phyloP scores from a whole-genome alignment of 371 early-diverging fungal genomes.

The Capniomyces stellatus region DNA sequence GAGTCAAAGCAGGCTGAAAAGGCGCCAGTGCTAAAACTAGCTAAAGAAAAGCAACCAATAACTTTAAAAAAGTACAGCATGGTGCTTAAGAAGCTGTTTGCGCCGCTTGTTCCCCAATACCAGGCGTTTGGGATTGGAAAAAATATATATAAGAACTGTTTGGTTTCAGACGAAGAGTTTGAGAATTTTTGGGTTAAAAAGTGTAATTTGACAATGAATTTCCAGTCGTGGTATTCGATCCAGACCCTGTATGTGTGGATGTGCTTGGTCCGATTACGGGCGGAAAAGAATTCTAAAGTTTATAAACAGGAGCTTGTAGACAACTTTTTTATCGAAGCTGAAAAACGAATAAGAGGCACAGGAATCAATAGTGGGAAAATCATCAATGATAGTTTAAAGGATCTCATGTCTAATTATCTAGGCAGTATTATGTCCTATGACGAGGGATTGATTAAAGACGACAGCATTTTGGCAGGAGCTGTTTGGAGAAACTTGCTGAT shows the following conservation, averaged over 20 bases:
- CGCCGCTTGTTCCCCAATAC: slow-evolving; percentile 3
- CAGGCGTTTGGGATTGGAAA: slow-evolving; percentile 1
- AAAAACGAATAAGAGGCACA: slow-evolving; percentile 47
- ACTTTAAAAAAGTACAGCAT: neutral
- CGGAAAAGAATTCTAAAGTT: slow-evolving; percentile 46
- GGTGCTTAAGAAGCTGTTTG: slow-evolving; percentile 1
- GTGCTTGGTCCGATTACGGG: slow-evolving; percentile 63
- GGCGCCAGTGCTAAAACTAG: neutral
- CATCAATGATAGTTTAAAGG: slow-evolving; percentile 53
- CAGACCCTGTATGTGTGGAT: slow-evolving; percentile 89
- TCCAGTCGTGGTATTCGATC: slow-evolving; percentile 87
- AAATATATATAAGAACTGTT: slow-evolving; percentile 3
- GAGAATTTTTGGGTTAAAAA: slow-evolving; percentile 18
- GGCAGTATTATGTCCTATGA: slow-evolving; percentile 85
- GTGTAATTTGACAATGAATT: slow-evolving; percentile 59
- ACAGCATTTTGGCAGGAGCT: slow-evolving; percentile 80
- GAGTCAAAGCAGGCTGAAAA: neutral
- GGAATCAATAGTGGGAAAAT: slow-evolving; percentile 49
- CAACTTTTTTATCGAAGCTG: slow-evolving; percentile 75
- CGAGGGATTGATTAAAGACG: slow-evolving; percentile 77
- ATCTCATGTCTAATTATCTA: slow-evolving; percentile 65
- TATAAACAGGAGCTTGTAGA: slow-evolving; percentile 77
- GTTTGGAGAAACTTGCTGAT: slow-evolving; percentile 69
- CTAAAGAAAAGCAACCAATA: neutral
- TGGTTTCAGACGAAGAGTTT: neutral